phyloP scores from a whole-genome alignment of 2,329 filamentous ascomycete genomes.

The Paecilomyces dactylethromorphus region DNA sequence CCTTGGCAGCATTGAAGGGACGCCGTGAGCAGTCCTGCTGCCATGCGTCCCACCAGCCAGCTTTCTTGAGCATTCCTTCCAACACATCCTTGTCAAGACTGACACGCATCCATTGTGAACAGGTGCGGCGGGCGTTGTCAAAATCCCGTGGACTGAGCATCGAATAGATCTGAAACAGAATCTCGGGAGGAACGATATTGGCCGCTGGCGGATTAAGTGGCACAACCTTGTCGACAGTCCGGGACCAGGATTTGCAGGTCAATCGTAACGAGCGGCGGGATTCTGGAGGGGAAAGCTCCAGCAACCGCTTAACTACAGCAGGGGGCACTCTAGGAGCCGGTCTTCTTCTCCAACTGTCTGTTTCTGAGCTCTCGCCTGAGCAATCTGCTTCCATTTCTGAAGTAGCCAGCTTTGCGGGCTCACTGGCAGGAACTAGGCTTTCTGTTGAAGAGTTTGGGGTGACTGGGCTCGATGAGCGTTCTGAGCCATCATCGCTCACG shows the following conservation, averaged over 20 bases:
- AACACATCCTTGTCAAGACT: conserved; percentile 50
- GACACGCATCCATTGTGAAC: conserved; percentile 53
- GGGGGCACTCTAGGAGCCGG: conserved; percentile 4
- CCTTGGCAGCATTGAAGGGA: conserved; percentile 30
- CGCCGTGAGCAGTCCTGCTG: conserved; percentile 19
- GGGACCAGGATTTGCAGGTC: conserved; percentile 28
- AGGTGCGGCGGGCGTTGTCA: conserved; percentile 55
- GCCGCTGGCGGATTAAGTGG: conserved; percentile 20
- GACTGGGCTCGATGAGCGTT: neutral
- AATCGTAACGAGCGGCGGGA: conserved; percentile 25
- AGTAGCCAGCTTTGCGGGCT: neutral
- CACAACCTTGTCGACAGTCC: conserved; percentile 15
- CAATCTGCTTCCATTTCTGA: neutral
- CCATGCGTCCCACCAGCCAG: conserved; percentile 48
- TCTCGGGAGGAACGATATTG: conserved; percentile 40
- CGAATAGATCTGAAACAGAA: conserved; percentile 42
- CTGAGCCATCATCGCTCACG: neutral
- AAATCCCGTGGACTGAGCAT: conserved; percentile 47
- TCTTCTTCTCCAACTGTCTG: neutral
- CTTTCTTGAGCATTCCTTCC: conserved; percentile 47
- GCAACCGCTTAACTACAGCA: neutral
- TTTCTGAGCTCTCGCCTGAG: neutral
- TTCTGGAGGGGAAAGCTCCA: neutral
- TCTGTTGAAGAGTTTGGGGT: neutral
- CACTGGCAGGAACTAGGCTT: neutral